These are phyloP conservation scores for Clonostachys byssicola DNA, from an alignment of 2,329 filamentous ascomycete species.

Conservation along the genomic window DNA sequence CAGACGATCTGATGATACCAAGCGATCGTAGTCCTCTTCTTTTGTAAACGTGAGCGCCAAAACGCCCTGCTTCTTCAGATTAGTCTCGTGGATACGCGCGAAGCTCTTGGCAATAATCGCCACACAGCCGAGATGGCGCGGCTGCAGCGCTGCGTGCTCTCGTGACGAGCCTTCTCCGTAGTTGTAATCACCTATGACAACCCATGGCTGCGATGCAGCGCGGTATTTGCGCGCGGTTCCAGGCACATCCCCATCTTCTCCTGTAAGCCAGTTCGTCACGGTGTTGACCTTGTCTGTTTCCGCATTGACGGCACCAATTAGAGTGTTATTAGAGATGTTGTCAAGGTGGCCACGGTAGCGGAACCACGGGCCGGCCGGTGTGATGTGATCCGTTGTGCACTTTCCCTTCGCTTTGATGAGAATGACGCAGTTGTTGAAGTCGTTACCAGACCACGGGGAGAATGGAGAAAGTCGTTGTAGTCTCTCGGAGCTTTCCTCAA, in stretches of 20 bases:
- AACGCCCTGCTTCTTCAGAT: conserved; percentile 75
- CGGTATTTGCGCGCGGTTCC: conserved; percentile 75
- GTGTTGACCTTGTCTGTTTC: conserved; percentile 76
- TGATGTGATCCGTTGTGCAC: conserved; percentile 77
- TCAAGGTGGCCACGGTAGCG: conserved; percentile 76
- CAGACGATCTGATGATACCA: not conserved
- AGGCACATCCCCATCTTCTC: conserved; percentile 62
- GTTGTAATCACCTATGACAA: not conserved
- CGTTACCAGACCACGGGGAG: conserved; percentile 66
- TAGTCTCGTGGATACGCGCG: conserved; percentile 88
- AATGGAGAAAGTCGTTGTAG: conserved; percentile 69
- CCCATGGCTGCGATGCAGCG: conserved; percentile 11
- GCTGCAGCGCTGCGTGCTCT: conserved; percentile 83
- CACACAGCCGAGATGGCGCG: conserved; percentile 76
- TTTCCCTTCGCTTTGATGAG: conserved; percentile 75
- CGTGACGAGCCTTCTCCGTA: conserved; percentile 82
- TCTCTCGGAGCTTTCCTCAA: conserved; percentile 68
- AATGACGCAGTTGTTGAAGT: conserved; percentile 62
- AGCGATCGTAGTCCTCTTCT: not conserved
- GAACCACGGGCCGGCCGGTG: conserved; percentile 73
- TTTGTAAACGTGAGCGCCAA: conserved; percentile 54
- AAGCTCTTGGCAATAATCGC: conserved; percentile 79
- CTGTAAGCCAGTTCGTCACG: conserved; percentile 30
- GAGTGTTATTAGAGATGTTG: conserved; percentile 81
- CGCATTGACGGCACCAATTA: conserved; percentile 71